A percentile compares a stretch with the other conserved stretches of the same genome.
These are phyloP conservation scores for Akanthomyces dipterigenus DNA, from an alignment of 2,329 filamentous ascomycete species.

Conservation along the genomic window DNA sequence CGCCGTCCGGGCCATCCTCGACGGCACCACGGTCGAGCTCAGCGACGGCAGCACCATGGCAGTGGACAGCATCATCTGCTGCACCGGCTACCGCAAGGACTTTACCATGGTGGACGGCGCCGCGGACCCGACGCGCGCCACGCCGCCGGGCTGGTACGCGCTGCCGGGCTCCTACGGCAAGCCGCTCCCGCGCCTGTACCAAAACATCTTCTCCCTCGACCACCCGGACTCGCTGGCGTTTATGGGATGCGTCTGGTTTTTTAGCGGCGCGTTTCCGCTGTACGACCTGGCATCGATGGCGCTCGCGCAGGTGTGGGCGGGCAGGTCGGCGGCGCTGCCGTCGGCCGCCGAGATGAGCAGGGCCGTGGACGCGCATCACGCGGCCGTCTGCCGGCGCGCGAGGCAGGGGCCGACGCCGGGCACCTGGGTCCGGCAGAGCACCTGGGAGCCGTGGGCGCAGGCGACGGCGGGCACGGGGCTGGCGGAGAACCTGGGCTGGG, in stretches of 20 bases:
- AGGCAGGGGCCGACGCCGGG: slow-evolving; percentile 20
- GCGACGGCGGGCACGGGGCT: slow-evolving; percentile 35
- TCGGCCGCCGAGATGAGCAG: slow-evolving; percentile 28
- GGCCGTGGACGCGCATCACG: slow-evolving; percentile 27
- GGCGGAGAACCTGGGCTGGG: slow-evolving; percentile 34
- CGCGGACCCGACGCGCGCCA: slow-evolving; percentile 21
- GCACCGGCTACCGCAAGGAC: slow-evolving; percentile 27
- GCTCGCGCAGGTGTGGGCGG: slow-evolving; percentile 37
- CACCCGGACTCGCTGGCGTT: slow-evolving; percentile 38
- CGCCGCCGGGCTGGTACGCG: slow-evolving; percentile 16
- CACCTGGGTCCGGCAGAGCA: slow-evolving; percentile 23
- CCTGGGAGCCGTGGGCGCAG: slow-evolving; percentile 35
- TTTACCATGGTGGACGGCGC: slow-evolving; percentile 22
- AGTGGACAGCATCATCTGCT: slow-evolving; percentile 27
- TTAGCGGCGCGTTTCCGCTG: slow-evolving; percentile 28
- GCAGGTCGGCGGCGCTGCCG: slow-evolving; percentile 29
- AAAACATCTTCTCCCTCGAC: slow-evolving; percentile 37
- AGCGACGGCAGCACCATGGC: slow-evolving; percentile 22
- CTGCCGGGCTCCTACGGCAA: slow-evolving; percentile 23
- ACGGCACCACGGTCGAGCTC: slow-evolving; percentile 20
- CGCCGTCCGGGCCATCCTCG: slow-evolving; percentile 26
- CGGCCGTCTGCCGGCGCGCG: slow-evolving; percentile 24
- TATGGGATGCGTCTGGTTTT: slow-evolving; percentile 30
- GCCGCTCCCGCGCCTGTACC: slow-evolving; percentile 31
- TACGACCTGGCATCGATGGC: slow-evolving; percentile 37